Evolutionary conservation across 495 filamentous ascomycete species (phyloP).

Genomic region (Rusavskia elegans): DNA sequence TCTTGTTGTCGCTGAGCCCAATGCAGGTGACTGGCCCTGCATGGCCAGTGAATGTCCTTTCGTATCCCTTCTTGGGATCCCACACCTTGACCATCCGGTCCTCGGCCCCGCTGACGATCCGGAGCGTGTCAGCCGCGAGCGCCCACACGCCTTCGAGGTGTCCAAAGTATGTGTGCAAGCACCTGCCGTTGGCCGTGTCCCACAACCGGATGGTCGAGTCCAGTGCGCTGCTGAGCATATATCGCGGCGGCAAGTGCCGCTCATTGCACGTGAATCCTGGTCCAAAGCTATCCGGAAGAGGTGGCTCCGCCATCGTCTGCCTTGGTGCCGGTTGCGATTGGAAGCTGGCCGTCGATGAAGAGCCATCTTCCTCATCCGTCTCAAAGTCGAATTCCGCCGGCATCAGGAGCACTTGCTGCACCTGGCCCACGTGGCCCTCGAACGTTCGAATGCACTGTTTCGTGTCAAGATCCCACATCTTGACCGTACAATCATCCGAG

Average conservation of each 20-base stretch:
- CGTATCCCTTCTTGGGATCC: conserved; percentile 84
- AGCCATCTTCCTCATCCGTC: conserved; percentile 38
- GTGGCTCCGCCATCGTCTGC: conserved; percentile 26
- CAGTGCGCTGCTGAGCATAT: conserved; percentile 82
- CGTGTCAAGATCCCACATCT: conserved; percentile 87
- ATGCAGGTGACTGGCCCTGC: conserved; percentile 83
- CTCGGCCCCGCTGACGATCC: conserved; percentile 76
- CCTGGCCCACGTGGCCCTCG: conserved; percentile 88
- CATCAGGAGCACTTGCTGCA: conserved; percentile 74
- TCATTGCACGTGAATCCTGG: conserved; percentile 35
- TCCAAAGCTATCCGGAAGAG: conserved; percentile 31
- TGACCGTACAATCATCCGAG: conserved; percentile 81
- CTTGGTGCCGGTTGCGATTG: conserved; percentile 9
- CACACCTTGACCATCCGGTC: conserved; percentile 95
- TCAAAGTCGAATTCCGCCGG: conserved; percentile 83
- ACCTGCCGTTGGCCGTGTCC: conserved; percentile 70
- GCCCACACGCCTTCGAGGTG: conserved; percentile 95
- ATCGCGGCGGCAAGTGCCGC: conserved; percentile 60
- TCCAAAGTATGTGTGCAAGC: conserved; percentile 84
- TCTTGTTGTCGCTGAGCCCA: conserved; percentile 69
- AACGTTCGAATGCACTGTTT: conserved; percentile 62
- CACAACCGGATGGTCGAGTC: conserved; percentile 87
- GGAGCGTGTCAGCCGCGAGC: conserved; percentile 76
- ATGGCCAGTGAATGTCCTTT: conserved; percentile 82
- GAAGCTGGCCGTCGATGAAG: conserved; percentile 11